Percentiles rank a stretch among this genome's conserved stretches.
phyloP scores from a whole-genome alignment of 2,329 filamentous ascomycete species.

The Tolypocladium tundrense region DNA sequence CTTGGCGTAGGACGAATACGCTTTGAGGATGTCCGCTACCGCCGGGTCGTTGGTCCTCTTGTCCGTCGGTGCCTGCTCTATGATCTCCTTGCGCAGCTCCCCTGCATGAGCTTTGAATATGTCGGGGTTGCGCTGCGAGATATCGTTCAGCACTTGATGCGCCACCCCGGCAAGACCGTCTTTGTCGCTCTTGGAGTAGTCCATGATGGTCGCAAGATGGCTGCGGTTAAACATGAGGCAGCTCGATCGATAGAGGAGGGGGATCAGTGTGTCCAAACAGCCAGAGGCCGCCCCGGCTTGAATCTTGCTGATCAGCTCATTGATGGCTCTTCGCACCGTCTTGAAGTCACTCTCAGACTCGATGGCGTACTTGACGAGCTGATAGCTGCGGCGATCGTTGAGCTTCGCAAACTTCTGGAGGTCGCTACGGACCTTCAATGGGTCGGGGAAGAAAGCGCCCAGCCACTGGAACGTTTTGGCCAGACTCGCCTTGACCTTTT shows the following conservation, averaged over 20 bases:
- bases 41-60: conserved; percentile 57
- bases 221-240: conserved; percentile 89
- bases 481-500: conserved; percentile 59
- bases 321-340: conserved; percentile 80
- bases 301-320: conserved; percentile 76
- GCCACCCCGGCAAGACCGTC: conserved; percentile 67
- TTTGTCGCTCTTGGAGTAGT: conserved; percentile 75
- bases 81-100: conserved; percentile 78
- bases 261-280: conserved; percentile 69
- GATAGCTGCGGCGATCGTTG: conserved; percentile 83
- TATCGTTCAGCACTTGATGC: conserved; percentile 83
- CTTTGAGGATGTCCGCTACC: conserved; percentile 85
- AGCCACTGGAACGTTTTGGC: conserved; percentile 64
- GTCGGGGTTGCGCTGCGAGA: conserved; percentile 79
- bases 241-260: conserved; percentile 73
- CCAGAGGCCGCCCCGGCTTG: conserved; percentile 54
- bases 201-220: conserved; percentile 83
- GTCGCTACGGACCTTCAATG: conserved; percentile 60
- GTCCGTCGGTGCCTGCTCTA: conserved; percentile 66
- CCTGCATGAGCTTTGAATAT: conserved; percentile 89
- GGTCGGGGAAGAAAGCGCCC: conserved; percentile 66
- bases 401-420: conserved; percentile 84
- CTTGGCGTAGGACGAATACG: conserved; percentile 83
- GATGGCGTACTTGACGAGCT: conserved; percentile 78
- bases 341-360: conserved; percentile 83